Base-by-base conservation (phyloP, 2,329 filamentous ascomycete species). In the Aspergillus sp. region DNA sequence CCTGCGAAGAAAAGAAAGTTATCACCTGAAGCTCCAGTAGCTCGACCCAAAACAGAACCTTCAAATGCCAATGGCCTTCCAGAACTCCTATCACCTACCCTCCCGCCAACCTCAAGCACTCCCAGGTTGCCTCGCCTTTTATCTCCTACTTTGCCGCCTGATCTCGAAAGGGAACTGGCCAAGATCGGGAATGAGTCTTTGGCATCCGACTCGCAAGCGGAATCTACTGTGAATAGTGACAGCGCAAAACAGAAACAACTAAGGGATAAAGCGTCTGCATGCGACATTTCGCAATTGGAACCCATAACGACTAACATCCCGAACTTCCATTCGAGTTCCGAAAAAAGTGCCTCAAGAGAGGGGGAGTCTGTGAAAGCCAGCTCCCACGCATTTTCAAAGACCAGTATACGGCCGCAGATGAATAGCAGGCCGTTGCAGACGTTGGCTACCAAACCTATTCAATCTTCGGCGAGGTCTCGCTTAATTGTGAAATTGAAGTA, bases 91-190 rank as follows among this genome's bases (percentile, higher is more conserved):
- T 76, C 74, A 24, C 73, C 74, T 33, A 75, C 72, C 20, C 70
- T 78, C 61, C 81, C 71, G 24, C 76, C 78, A 22, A 76, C 77
- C 44, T 70, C 80, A 22, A 58, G 59, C 54, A 67, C 64, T 19
- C 70, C 71, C 24, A 75, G 69, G 54, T 69, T 85, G 17, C 83
- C 83, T 11, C 75, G 77, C 9, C 75, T 85, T 37, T 71, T 86
- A n/a, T 86, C 84, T 4, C 83, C 83, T 3, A 84, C 82, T 13
- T 73, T 86, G 4, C 83, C 83, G 6, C 75, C 80, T 2, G 80
- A 80, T 53, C 78, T 86, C 45, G 80, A 83, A 63, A 80, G 78
- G 56, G 80, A 83, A 55, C 68, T 86, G 24, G 76, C 73, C 7
- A 69, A 77, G 57, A 73, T 78, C 37, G 65, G 75, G 27, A 75